Evolutionary conservation across 176 grass and related monocot species (phyloP).

Genomic region (Alloteropsis semialata): DNA sequence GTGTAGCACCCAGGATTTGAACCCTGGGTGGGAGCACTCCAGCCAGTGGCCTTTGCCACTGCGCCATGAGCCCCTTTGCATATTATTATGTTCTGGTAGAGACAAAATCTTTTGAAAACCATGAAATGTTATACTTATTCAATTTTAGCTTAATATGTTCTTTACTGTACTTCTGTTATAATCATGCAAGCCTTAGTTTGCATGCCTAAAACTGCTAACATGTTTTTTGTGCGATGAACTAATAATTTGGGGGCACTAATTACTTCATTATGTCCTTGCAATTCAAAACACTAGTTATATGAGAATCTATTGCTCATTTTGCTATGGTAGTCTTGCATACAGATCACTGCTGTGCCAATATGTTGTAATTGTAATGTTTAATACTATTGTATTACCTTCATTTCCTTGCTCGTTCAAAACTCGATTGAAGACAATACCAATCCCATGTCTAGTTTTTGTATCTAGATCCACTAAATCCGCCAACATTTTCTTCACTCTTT

Average conservation of each 20-base stretch:
- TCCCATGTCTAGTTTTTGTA: not conserved
- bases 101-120: conserved; percentile 5
- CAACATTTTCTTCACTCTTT: not conserved
- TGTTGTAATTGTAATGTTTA: not conserved
- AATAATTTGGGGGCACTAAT: not conserved
- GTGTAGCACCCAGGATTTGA: no score
- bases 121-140: conserved; percentile 5
- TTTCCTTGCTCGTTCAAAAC: conserved; percentile 7
- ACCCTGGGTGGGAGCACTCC: no score
- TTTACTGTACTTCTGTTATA: not conserved
- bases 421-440: not conserved
- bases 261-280: not conserved
- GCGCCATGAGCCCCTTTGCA: no score
- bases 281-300: not conserved
- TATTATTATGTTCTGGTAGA: conserved; percentile 8
- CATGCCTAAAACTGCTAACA: not conserved
- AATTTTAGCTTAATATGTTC: not conserved
- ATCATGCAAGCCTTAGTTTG: not conserved
- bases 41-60: no score
- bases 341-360: not conserved
- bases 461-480: not conserved
- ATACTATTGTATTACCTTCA: not conserved
- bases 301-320: not conserved
- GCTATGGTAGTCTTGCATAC: not conserved
- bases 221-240: not conserved